A percentile compares a stretch with the other conserved stretches of the same genome.
Conservation (phyloP, 2,329 filamentous ascomycete species). For the Byssothecium circinans region DNA sequence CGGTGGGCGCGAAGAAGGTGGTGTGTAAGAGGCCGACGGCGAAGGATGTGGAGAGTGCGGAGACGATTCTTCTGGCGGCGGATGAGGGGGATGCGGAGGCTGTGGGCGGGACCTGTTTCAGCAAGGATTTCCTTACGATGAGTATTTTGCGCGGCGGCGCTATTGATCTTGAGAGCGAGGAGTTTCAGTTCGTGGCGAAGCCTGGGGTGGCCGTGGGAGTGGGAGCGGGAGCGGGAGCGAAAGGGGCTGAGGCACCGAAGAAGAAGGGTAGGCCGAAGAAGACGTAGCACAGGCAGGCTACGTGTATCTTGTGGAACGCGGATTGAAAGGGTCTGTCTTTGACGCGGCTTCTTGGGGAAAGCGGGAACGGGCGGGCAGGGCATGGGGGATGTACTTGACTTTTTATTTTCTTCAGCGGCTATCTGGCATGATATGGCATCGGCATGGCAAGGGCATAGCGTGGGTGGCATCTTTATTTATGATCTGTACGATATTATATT, state of each 20-base stretch:
- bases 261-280: neutral
- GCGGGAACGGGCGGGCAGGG: too few species aligned
- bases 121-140: conserved; percentile 48
- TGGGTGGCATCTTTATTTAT: too few species aligned
- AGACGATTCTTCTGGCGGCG: conserved; percentile 44
- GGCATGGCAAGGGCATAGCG: too few species aligned
- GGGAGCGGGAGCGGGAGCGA: neutral
- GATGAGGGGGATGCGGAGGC: conserved; percentile 34
- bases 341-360: too few species aligned
- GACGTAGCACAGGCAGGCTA: neutral
- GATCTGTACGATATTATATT: too few species aligned
- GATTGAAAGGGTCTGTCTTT: too few species aligned
- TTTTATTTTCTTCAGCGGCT: too few species aligned
- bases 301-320: neutral
- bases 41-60: conserved; percentile 17
- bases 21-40: conserved; percentile 25
- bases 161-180: conserved; percentile 44
- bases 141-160: conserved; percentile 50
- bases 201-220: too few species aligned
- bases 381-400: too few species aligned
- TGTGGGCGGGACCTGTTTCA: conserved; percentile 36
- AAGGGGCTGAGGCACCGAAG: too few species aligned
- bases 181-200: conserved; percentile 38
- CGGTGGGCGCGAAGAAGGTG: conserved; percentile 43
- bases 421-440: too few species aligned